A percentile compares a stretch with the other conserved stretches of the same genome.
phyloP scores from a whole-genome alignment of 2,329 filamentous ascomycete genomes.

The Immersiporthe knoxdaviesiana region DNA sequence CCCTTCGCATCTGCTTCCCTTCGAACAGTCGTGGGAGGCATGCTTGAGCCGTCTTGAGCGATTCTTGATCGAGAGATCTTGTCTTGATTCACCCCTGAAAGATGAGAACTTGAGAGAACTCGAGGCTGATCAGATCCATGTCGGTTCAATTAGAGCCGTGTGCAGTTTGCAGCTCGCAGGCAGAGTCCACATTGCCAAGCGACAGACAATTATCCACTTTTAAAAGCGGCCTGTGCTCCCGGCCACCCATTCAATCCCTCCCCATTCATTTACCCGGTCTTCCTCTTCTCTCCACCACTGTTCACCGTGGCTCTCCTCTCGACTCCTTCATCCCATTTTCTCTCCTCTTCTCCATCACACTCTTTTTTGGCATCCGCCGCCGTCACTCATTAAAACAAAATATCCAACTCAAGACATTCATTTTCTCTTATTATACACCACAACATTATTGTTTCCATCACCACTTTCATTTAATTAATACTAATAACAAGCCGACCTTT shows the following conservation, averaged over 20 bases:
- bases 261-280: constrained; percentile 27
- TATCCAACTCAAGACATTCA: constrained; percentile 38
- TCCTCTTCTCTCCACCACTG: constrained; percentile 23
- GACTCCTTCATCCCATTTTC: constrained; percentile 2
- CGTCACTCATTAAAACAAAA: constrained; percentile 58
- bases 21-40: constrained; percentile 28
- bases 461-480: constrained; percentile 60
- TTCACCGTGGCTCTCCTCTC: constrained; percentile 7
- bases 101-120: constrained; percentile 28
- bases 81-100: constrained; percentile 31
- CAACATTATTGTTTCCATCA: constrained; percentile 33
- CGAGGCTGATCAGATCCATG: constrained; percentile 31
- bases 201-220: constrained; percentile 25
- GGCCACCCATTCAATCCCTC: constrained; percentile 28
- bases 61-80: constrained; percentile 27
- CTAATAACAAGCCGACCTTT: constrained; percentile 56
- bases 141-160: constrained; percentile 31
- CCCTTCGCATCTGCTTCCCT: constrained; percentile 12
- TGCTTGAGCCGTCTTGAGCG: constrained; percentile 27
- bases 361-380: constrained; percentile 54
- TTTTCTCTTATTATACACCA: constrained; percentile 39
- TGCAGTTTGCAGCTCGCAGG: constrained; percentile 28
- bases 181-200: constrained; percentile 25
- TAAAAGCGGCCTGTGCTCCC: constrained; percentile 31
- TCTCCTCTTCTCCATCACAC: constrained; percentile 33